A percentile compares a stretch with the other conserved stretches of the same genome.
phyloP scores from a whole-genome alignment of 306 rosid species.

The Fagus crenata region DNA sequence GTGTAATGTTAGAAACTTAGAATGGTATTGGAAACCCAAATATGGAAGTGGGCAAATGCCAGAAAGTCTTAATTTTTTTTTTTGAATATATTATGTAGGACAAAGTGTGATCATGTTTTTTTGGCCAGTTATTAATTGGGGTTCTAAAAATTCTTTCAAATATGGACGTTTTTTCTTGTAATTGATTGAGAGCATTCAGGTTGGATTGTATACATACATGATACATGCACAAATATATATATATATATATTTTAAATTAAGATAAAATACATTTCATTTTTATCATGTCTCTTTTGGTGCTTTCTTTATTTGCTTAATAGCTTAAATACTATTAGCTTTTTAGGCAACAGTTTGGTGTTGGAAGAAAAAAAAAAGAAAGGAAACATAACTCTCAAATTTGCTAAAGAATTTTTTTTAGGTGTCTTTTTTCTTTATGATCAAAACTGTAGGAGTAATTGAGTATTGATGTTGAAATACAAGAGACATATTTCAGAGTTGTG shows the following conservation, averaged over 20 bases:
- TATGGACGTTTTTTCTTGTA: background rate
- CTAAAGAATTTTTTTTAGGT: too few species aligned
- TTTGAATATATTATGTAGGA: background rate
- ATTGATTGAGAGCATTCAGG: conserved; percentile 3
- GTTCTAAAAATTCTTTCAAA: background rate
- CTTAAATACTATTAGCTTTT: too few species aligned
- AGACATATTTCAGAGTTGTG: too few species aligned
- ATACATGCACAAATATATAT: too few species aligned
- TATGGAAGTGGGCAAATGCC: background rate
- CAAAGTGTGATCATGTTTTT: background rate
- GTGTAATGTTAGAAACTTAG: background rate
- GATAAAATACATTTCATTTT: background rate
- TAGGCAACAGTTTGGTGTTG: too few species aligned
- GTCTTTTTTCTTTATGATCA: too few species aligned
- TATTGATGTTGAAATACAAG: too few species aligned
- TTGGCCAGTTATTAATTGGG: background rate
- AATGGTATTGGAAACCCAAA: background rate
- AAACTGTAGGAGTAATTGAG: too few species aligned
- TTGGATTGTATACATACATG: background rate
- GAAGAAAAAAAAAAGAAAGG: too few species aligned
- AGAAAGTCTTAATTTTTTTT: background rate
- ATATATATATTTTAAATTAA: too few species aligned
- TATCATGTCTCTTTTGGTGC: background rate
- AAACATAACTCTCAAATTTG: too few species aligned
- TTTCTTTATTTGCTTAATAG: background rate